Evolutionary conservation across 2,329 filamentous ascomycete species (phyloP).

Genomic region (Tolypocladium album): DNA sequence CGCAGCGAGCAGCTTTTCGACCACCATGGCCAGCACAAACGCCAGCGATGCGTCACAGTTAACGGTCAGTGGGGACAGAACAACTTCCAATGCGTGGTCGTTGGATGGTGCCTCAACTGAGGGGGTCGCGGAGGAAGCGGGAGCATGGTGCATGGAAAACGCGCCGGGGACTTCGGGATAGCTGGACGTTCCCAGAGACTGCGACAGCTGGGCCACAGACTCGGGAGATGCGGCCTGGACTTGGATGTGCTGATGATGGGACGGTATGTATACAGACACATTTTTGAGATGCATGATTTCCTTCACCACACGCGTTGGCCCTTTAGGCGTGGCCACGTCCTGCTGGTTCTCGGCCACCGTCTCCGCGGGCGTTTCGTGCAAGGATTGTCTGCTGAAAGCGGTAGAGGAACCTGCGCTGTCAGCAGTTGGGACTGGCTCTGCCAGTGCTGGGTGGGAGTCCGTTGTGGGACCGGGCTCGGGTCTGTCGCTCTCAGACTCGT

Average conservation of each 20-base stretch:
- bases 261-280: conserved; percentile 45
- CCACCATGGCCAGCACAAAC: conserved; percentile 41
- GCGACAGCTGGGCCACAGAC: conserved; percentile 15
- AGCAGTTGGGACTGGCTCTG: conserved; percentile 1
- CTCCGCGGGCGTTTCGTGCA: not conserved
- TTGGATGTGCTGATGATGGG: conserved; percentile 33
- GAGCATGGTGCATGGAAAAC: conserved; percentile 35
- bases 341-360: conserved; percentile 10
- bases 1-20: conserved; percentile 36
- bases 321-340: conserved; percentile 37
- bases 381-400: conserved; percentile 14
- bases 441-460: not conserved
- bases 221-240: conserved; percentile 18
- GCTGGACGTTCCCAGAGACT: conserved; percentile 25
- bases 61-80: conserved; percentile 39
- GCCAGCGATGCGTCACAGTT: conserved; percentile 47
- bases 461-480: not conserved
- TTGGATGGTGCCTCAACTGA: not conserved
- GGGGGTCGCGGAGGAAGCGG: not conserved
- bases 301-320: conserved; percentile 43
- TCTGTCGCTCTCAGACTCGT: conserved; percentile 12
- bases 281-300: conserved; percentile 39
- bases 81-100: conserved; percentile 32
- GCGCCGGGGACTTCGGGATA: conserved; percentile 48
- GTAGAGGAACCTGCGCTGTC: conserved; percentile 17